Base-by-base conservation (phyloP, 2,329 filamentous ascomycete species). In the Neofusicoccum sp. region DNA sequence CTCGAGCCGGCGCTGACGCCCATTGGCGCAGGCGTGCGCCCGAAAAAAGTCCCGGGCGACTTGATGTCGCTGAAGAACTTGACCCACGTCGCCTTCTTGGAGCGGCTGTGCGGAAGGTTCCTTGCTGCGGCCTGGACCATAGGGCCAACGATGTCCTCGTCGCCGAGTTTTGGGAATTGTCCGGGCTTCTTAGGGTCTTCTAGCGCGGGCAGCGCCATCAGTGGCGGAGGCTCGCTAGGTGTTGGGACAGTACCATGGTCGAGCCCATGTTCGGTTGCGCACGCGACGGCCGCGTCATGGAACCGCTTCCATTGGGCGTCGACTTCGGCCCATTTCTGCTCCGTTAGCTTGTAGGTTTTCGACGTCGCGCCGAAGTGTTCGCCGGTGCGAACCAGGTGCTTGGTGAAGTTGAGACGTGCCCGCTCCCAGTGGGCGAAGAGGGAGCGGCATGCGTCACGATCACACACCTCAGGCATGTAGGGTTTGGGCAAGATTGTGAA, bases 321-420 rank as follows among this genome's bases (percentile, higher is more conserved):
- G 47, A 91, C 90, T 69, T 89, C 86, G 31, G 88, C 85, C 94
- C 94, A 97, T 76, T 98, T 98, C 65, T 90, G 85, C 75, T 95
- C 89, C 0, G 93, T 97, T 63, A 95, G 83, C 58, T 84, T 86
- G 78, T 93, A 97, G 62, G 91, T 95, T 74, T 92, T 95, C 61
- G 93, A 97, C 0, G 92, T 97, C 37, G 89, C 83, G 14, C 93
- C 93, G 69, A 96, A 96, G 77, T 97, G 92, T 76, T 97, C 93
- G 62, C 91, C 90, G 0, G 91, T 95, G 64, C 92, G 90, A 9
- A 92, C 90, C 22, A 96, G 85, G 71, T 97, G 93, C 75, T 93
- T 94, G 68, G 91, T 91, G 78, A 93, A 97, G 74, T 96, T 95
- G 74, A 86, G 85, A 56, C 92, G 86, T 33, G 94, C 94, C 37